Evolutionary conservation across 2,329 filamentous ascomycete species (phyloP).

Genomic region (Lachnellula cervina): DNA sequence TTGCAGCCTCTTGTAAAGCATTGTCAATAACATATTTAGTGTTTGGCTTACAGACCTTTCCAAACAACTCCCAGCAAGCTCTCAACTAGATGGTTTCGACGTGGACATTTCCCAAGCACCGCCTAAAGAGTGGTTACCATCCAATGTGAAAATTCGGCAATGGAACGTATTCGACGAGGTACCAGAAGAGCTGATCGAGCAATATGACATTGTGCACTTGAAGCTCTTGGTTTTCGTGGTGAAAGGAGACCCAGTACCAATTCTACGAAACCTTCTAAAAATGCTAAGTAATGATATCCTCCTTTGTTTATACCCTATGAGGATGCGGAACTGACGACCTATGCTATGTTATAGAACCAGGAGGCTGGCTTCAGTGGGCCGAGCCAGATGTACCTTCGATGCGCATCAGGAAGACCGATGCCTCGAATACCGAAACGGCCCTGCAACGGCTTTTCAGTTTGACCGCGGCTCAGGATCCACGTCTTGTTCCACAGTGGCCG

Average conservation of each 20-base stretch:
- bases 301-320: too few species aligned
- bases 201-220: neutral
- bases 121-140: neutral
- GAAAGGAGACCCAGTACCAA: neutral
- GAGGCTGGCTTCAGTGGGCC: too few species aligned
- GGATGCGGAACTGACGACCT: too few species aligned
- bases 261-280: neutral
- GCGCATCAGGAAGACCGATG: too few species aligned
- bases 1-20: neutral
- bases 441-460: too few species aligned
- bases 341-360: too few species aligned
- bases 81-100: conserved; percentile 1
- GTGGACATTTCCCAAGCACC: neutral
- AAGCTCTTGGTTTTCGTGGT: neutral
- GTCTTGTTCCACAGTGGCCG: too few species aligned
- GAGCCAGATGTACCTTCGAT: too few species aligned
- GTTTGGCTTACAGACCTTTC: conserved; percentile 1
- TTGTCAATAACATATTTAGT: neutral
- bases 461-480: too few species aligned
- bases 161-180: neutral
- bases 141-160: neutral
- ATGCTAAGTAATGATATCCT: neutral
- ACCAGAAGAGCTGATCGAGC: neutral
- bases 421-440: too few species aligned
- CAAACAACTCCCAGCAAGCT: neutral